phyloP scores from a whole-genome alignment of 805 yeast species.

The Ascoidea tarda region DNA sequence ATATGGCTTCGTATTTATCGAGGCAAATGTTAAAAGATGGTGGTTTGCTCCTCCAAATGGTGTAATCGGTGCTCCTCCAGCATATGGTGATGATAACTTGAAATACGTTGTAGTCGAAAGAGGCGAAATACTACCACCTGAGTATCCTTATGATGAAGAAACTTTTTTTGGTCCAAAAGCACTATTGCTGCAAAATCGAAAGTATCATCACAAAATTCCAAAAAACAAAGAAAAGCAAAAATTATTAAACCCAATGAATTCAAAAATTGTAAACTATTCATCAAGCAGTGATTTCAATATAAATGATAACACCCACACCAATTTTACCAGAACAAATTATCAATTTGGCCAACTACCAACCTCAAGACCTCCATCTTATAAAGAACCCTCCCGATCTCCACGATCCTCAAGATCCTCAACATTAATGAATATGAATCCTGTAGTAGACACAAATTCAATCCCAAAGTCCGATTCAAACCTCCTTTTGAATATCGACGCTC shows the following conservation, averaged over 20 bases:
- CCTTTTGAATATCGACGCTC: slow-evolving; percentile 1
- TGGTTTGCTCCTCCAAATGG: slow-evolving; percentile 61
- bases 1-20: slow-evolving; percentile 78
- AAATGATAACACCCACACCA: not conserved
- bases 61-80: slow-evolving; percentile 11
- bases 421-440: not conserved
- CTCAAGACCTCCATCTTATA: not conserved
- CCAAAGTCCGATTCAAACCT: slow-evolving; percentile 1
- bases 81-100: slow-evolving; percentile 22
- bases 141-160: slow-evolving; percentile 28
- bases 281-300: not conserved
- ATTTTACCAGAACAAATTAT: slow-evolving; percentile 1
- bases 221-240: not conserved
- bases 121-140: slow-evolving; percentile 33
- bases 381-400: not conserved
- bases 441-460: not conserved
- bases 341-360: too few species aligned
- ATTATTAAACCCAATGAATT: not conserved
- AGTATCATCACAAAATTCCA: too few species aligned
- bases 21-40: slow-evolving; percentile 88
- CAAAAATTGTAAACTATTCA: not conserved
- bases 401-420: not conserved
- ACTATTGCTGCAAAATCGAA: too few species aligned
- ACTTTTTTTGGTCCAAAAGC: slow-evolving; percentile 25
- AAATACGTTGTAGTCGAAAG: slow-evolving; percentile 15